Conservation (phyloP, 306 rosid genomes). For the Dalbergia cultrata region DNA sequence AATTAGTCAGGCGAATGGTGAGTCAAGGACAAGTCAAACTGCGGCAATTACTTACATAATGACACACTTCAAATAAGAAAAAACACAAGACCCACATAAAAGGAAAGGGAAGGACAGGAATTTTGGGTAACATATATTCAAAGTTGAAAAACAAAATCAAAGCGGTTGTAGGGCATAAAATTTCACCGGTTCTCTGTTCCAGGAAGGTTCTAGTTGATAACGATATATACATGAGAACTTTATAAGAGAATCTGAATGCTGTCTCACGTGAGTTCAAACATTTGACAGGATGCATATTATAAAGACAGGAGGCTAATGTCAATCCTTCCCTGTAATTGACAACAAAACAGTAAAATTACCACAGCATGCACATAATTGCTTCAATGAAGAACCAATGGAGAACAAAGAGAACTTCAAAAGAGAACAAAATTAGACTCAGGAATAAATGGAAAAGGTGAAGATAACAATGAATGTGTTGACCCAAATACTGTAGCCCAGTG, state of each 20-base stretch:
- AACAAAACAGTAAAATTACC: conserved; percentile 26
- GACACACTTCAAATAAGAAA: conserved; percentile 12
- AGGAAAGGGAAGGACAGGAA: neutral
- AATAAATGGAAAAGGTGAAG: conserved; percentile 12
- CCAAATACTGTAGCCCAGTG: conserved; percentile 41
- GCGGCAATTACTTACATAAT: neutral
- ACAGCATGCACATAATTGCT: conserved; percentile 15
- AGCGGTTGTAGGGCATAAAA: neutral
- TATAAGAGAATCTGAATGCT: neutral
- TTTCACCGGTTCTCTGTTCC: neutral
- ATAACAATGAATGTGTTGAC: conserved; percentile 20
- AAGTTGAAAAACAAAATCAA: conserved; percentile 6
- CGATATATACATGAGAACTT: neutral
- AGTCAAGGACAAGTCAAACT: conserved; percentile 12
- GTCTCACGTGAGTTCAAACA: conserved; percentile 13
- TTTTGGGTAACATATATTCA: neutral
- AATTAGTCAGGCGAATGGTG: conserved; percentile 14
- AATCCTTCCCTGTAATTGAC: conserved; percentile 14
- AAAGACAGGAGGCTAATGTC: conserved; percentile 1
- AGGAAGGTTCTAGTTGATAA: conserved; percentile 17
- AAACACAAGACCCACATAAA: neutral
- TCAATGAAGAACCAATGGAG: neutral
- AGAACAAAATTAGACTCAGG: conserved; percentile 5
- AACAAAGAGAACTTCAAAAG: neutral
- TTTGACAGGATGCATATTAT: conserved; percentile 31